A percentile compares a stretch with the other conserved stretches of the same genome.
phyloP scores from a whole-genome alignment of 768 basidiomycete species.

The Suillus luteus region DNA sequence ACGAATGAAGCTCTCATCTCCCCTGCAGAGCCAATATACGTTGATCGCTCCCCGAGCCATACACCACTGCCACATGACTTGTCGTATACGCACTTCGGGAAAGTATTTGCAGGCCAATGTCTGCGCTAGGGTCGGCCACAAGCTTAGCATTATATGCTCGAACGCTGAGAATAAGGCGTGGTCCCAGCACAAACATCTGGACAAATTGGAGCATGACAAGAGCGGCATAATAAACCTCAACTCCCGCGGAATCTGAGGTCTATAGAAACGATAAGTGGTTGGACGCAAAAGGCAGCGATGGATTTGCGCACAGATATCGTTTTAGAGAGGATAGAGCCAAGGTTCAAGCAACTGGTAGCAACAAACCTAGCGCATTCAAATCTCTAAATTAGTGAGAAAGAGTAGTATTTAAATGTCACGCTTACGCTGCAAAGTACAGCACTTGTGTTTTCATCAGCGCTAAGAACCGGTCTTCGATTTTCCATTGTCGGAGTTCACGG shows the following conservation, averaged over 20 bases:
- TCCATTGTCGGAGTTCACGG: neutral
- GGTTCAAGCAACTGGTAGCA: neutral
- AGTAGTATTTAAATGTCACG: too few species aligned
- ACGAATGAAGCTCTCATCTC: neutral
- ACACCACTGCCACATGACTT: neutral
- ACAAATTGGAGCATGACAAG: neutral
- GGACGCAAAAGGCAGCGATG: neutral
- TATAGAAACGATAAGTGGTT: neutral
- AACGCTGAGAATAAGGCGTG: conserved; percentile 1
- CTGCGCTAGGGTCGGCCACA: neutral
- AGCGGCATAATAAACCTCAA: neutral
- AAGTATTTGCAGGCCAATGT: neutral
- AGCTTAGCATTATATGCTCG: neutral
- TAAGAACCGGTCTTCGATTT: neutral
- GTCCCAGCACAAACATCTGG: neutral
- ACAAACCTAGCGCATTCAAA: neutral
- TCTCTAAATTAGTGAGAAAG: neutral
- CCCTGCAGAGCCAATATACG: neutral
- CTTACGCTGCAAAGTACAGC: neutral
- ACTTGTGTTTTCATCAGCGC: neutral
- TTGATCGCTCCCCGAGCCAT: neutral
- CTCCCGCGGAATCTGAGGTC: neutral
- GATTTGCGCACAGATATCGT: neutral
- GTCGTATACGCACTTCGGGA: neutral
- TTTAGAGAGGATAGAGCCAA: neutral